phyloP scores from a whole-genome alignment of 2,329 filamentous ascomycete genomes.

The Mycocentrospora acerina region DNA sequence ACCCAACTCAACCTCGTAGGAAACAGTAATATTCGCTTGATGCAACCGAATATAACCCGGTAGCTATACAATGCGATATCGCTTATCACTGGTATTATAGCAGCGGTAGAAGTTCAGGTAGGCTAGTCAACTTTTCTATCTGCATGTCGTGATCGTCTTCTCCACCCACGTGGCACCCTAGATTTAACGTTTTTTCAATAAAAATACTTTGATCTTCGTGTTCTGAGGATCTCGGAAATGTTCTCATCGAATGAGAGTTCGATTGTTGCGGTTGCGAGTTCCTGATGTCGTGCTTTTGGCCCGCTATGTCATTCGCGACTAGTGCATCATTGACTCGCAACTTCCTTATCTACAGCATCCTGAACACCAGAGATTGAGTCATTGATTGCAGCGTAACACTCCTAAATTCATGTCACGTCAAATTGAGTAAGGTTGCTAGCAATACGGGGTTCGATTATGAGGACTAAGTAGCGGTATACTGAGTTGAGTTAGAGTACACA shows the following conservation, averaged over 20 bases:
- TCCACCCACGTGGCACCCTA: background rate
- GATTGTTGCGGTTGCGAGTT: background rate
- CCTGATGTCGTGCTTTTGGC: conserved; percentile 1
- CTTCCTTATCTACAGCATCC: background rate
- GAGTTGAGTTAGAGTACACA: background rate
- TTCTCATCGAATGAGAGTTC: background rate
- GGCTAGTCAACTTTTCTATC: background rate
- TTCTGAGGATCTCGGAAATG: too few relatives aligned
- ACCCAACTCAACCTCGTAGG: background rate
- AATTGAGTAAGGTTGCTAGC: too few relatives aligned
- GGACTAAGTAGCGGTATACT: too few relatives aligned
- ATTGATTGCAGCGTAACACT: too few relatives aligned
- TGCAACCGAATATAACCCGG: background rate
- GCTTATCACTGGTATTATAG: too few relatives aligned
- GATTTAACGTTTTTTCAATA: too few relatives aligned
- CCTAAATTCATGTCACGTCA: too few relatives aligned
- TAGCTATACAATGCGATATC: background rate
- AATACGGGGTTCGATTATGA: too few relatives aligned
- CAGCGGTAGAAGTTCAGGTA: too few relatives aligned
- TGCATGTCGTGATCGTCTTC: background rate
- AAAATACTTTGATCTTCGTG: too few relatives aligned
- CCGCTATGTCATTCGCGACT: conserved; percentile 2
- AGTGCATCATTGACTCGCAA: background rate
- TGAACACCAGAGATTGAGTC: background rate
- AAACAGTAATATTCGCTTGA: background rate